A percentile compares a stretch with the other conserved stretches of the same genome.
Conservation (phyloP, 2,329 filamentous ascomycete species). For the Neurospora sp. region DNA sequence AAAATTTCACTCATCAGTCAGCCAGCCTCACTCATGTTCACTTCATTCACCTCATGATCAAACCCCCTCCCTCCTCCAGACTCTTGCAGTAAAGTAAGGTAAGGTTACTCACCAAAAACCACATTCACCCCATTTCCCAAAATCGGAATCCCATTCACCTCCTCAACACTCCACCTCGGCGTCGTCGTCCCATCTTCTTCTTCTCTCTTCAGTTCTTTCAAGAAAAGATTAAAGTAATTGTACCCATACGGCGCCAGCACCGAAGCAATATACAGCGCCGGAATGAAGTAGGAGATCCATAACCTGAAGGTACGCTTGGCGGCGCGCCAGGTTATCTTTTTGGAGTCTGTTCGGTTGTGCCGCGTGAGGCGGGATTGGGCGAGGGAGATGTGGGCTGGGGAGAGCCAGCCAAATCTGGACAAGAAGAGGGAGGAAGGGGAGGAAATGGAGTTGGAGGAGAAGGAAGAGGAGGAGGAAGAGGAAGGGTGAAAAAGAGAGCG, state of each 20-base stretch:
- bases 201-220: constrained; percentile 28
- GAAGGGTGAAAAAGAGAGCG: constrained; percentile 21
- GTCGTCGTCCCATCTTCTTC: constrained; percentile 28
- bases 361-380: constrained; percentile 30
- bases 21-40: neutral
- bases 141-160: constrained; percentile 40
- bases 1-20: neutral
- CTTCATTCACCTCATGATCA: neutral
- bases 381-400: constrained; percentile 28
- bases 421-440: neutral
- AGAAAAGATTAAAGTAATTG: constrained; percentile 33
- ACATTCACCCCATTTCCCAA: constrained; percentile 38
- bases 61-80: no score
- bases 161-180: constrained; percentile 30
- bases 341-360: constrained; percentile 34
- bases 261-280: constrained; percentile 33
- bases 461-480: neutral
- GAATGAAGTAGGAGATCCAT: constrained; percentile 37
- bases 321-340: constrained; percentile 33
- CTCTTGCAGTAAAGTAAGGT: neutral
- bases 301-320: constrained; percentile 32
- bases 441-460: no score
- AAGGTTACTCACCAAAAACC: constrained; percentile 24
- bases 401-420: constrained; percentile 28
- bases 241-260: constrained; percentile 38